Evolutionary conservation across 2,329 filamentous ascomycete genomes (phyloP).

Genomic region (Pestalotiopsis sp.): DNA sequence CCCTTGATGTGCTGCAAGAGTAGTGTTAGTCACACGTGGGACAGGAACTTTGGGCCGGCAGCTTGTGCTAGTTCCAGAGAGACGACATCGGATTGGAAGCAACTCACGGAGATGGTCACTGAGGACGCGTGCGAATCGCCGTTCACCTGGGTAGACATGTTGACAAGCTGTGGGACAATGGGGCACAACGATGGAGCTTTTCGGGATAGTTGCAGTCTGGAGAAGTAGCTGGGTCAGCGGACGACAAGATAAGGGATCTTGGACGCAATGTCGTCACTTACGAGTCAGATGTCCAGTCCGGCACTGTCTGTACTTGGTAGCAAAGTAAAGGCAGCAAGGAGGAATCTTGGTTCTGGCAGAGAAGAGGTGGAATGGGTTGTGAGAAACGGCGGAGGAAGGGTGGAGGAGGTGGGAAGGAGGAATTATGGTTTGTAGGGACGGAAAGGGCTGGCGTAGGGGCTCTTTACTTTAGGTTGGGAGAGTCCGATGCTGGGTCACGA

Average conservation of each 20-base stretch:
- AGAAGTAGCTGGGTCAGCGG: not conserved
- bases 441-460: not conserved
- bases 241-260: not conserved
- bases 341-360: not conserved
- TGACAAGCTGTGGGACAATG: constrained; percentile 4
- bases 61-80: not conserved
- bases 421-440: not conserved
- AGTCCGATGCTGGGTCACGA: not conserved
- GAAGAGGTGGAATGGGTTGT: not conserved
- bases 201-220: not conserved
- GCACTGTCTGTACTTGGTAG: not conserved
- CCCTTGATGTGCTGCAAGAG: constrained; percentile 74
- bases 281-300: not conserved
- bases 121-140: constrained; percentile 34
- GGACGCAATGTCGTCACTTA: not conserved
- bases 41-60: not conserved
- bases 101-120: constrained; percentile 34
- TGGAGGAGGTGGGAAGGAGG: not conserved
- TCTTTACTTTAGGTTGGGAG: constrained; percentile 9
- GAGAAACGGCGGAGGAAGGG: not conserved
- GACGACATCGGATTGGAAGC: not conserved
- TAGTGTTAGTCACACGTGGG: not conserved
- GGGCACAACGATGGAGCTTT: not conserved
- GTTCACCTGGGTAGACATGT: constrained; percentile 36
- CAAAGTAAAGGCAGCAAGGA: not conserved